Evolutionary conservation across 2,329 filamentous ascomycete genomes (phyloP), one percentile per base, ranked within the genome.

Genomic region (Periconia sp.): DNA sequence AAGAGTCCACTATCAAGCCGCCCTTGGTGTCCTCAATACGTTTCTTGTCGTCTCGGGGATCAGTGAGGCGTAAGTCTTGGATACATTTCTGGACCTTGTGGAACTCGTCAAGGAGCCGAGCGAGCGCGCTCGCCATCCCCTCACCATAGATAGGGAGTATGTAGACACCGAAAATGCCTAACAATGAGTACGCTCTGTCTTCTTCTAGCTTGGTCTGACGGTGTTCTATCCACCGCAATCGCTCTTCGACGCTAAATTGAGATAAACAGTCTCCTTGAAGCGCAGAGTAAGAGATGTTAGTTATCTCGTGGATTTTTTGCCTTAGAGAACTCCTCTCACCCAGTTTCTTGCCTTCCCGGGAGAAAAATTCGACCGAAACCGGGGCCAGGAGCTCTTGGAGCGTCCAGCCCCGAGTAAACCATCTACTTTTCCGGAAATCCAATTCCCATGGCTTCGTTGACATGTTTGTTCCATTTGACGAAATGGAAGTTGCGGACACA

Each of bases 361-460:
- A 36, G 23, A 36, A 36, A 15, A 36, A 36, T 18, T 36, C 34
- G 21, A 36, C 34, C 12, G 18, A 13, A 17, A 7, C 8, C 10
- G 34, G 34, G 8, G 34, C 34, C 15, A 36, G n/a, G 12, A 36
- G 34, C 22, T 36, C 34, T 36, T 36, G 30, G 30, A 33, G 30
- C 30, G 30, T 33, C 30, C 30, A 33, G 16, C 30, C 30, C 12
- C 30, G 30, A 33, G 30, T 33, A 21, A 33, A 33, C 30, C 30
- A 33, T 33, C 12, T 33, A 32, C 46, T 47, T 24, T 15, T 45
- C 13, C 36, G 35, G 24, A 51, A 51, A 17, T 5, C 30, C 15
- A 16, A 15, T 37, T 43, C 25, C 31, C 38, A 46, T 39, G 7
- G 19, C 50, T 46, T 16, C 48, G 23, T 25, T n/a, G n/a, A 25